Evolutionary conservation across 371 early-diverging fungal species (phyloP).

Genomic region (Caulochytrium protostelioides): DNA sequence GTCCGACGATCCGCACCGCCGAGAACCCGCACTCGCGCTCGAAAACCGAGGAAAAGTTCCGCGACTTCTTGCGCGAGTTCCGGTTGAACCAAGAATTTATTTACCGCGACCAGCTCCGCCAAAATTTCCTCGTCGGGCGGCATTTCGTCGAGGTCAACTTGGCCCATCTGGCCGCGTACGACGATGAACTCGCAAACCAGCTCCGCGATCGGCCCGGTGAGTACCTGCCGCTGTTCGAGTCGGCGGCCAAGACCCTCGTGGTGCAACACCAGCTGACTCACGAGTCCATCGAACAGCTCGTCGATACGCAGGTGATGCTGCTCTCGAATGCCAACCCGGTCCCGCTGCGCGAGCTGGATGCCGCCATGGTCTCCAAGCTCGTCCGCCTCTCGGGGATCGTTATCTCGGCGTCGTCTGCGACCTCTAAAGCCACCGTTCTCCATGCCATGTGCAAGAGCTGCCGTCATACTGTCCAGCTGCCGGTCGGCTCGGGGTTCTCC

Average conservation of each 20-base stretch:
- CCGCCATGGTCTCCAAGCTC: constrained; percentile 75
- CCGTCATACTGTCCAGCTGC: constrained; percentile 48
- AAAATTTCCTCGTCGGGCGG: constrained; percentile 50
- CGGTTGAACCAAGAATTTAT: constrained; percentile 13
- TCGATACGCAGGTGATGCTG: constrained; percentile 74
- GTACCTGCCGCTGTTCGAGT: constrained; percentile 72
- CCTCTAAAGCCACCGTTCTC: constrained; percentile 68
- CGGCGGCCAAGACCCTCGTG: constrained; percentile 36
- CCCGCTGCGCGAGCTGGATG: constrained; percentile 64
- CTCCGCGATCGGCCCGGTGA: constrained; percentile 55
- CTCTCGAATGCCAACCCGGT: constrained; percentile 60
- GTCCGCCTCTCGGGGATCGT: constrained; percentile 93
- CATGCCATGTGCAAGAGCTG: constrained; percentile 73
- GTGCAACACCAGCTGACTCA: constrained; percentile 11
- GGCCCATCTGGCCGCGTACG: constrained; percentile 53
- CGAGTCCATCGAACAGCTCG: constrained; percentile 24
- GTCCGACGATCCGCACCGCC: background rate
- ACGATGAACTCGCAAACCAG: constrained; percentile 57
- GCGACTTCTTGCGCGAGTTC: constrained; percentile 16
- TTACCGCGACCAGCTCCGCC: constrained; percentile 63
- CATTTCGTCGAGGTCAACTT: constrained; percentile 64
- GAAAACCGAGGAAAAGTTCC: constrained; percentile 7
- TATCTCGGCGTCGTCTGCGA: constrained; percentile 77
- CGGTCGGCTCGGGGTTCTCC: constrained; percentile 68
- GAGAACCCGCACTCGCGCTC: background rate